These are phyloP conservation scores for Neurospora crassa DNA, from an alignment of 2,329 filamentous ascomycete species.

Conservation along the genomic window DNA sequence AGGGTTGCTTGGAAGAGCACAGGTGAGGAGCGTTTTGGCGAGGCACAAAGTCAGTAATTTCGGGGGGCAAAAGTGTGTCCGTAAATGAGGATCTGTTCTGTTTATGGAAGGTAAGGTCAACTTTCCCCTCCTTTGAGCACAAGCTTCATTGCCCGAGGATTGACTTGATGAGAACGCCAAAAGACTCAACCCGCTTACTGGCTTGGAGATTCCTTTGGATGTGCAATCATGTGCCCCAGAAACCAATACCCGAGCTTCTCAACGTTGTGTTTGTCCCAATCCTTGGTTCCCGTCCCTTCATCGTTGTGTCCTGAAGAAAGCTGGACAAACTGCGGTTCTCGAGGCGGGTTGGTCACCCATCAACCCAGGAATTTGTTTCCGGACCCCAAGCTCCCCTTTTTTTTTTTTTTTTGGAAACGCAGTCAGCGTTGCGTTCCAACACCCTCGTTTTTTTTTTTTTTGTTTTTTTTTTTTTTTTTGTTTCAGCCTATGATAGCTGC, in stretches of 20 bases:
- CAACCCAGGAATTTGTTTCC: not conserved
- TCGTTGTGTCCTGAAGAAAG: too few species aligned
- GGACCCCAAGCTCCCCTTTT: not conserved
- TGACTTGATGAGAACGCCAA: not conserved
- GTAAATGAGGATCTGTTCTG: too few species aligned
- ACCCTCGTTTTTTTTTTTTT: rapidly evolving
- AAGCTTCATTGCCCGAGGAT: not conserved
- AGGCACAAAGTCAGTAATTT: too few species aligned
- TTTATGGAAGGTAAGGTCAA: too few species aligned
- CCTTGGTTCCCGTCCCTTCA: too few species aligned
- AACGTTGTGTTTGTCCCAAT: not conserved
- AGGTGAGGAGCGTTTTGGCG: too few species aligned
- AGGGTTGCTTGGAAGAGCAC: too few species aligned
- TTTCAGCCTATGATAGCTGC: not conserved
- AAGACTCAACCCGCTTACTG: not conserved
- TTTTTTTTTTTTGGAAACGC: not conserved
- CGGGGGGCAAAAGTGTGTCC: too few species aligned
- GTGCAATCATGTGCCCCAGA: not conserved
- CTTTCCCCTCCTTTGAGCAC: not conserved
- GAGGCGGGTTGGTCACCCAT: too few species aligned
- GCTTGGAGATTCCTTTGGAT: not conserved
- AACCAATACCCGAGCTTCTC: not conserved
- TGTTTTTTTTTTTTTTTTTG: rapidly evolving
- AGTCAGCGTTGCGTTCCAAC: not conserved
- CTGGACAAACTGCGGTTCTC: too few species aligned